Conservation (phyloP, 495 filamentous ascomycete genomes). For the Penicillium arizonense region DNA sequence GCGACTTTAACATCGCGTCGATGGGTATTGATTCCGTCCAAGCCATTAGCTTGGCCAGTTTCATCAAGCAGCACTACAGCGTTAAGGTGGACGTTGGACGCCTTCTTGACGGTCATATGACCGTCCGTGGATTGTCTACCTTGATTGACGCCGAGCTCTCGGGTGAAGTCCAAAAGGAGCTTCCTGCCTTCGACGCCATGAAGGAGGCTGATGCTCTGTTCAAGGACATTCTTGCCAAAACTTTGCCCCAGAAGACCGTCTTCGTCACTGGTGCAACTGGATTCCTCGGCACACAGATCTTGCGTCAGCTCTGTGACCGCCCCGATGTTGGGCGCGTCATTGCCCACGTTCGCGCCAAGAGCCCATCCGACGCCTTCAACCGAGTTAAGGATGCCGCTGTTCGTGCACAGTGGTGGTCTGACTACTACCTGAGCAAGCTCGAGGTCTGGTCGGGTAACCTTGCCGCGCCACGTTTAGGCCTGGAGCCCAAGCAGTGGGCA, state of each 20-base stretch:
- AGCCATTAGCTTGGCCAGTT: slow-evolving; percentile 27
- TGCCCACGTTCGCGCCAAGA: slow-evolving; percentile 64
- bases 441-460: slow-evolving; percentile 57
- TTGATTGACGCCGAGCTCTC: slow-evolving; percentile 13
- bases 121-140: slow-evolving; percentile 19
- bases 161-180: neutral
- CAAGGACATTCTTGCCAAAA: slow-evolving; percentile 6
- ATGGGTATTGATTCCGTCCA: slow-evolving; percentile 34
- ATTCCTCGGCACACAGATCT: slow-evolving; percentile 70
- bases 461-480: slow-evolving; percentile 58
- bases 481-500: slow-evolving; percentile 32
- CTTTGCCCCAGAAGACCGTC: slow-evolving; percentile 31
- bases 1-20: slow-evolving; percentile 21
- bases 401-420: slow-evolving; percentile 23
- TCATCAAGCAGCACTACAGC: slow-evolving; percentile 22
- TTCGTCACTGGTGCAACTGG: slow-evolving; percentile 78
- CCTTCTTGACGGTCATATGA: slow-evolving; percentile 18
- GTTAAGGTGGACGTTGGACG: slow-evolving; percentile 21
- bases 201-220: slow-evolving; percentile 8
- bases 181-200: slow-evolving; percentile 11
- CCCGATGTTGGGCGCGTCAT: slow-evolving; percentile 53
- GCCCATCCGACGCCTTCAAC: slow-evolving; percentile 43
- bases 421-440: slow-evolving; percentile 13
- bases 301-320: slow-evolving; percentile 57
- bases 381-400: slow-evolving; percentile 47